Evolutionary conservation across 192 early-diverging fungal genomes (phyloP).

Genomic region (Coemansia sp.): DNA sequence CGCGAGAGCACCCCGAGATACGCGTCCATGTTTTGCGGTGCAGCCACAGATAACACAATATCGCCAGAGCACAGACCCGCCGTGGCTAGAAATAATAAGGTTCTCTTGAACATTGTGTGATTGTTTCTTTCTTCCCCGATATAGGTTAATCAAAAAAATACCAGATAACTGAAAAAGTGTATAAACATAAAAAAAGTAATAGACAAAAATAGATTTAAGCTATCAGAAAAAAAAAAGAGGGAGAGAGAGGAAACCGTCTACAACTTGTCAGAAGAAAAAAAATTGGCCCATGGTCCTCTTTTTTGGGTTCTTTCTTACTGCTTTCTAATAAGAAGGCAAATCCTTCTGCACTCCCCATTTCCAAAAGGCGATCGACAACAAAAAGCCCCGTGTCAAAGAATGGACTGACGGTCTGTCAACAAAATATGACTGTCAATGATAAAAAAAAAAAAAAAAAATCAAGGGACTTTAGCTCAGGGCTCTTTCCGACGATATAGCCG

Average conservation of each 20-base stretch:
- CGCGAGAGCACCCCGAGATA: conserved; percentile 39
- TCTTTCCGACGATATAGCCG: too few relatives aligned
- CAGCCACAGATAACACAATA: conserved; percentile 43
- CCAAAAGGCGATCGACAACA: not conserved
- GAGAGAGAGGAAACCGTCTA: not conserved
- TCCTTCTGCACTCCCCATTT: not conserved
- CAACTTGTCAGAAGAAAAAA: not conserved
- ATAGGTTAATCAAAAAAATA: not conserved
- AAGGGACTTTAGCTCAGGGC: too few relatives aligned
- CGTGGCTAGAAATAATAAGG: not conserved
- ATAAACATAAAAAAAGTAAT: not conserved
- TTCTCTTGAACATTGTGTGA: not conserved
- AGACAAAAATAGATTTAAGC: not conserved
- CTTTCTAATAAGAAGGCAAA: conserved; percentile 8
- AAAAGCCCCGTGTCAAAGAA: not conserved
- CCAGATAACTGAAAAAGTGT: not conserved
- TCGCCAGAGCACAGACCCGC: conserved; percentile 24
- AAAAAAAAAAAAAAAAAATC: conserved; percentile 3
- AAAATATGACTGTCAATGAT: not conserved
- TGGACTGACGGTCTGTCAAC: not conserved
- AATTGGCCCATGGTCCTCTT: not conserved
- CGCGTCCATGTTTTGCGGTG: conserved; percentile 20
- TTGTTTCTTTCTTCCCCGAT: not conserved
- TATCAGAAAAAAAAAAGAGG: not conserved
- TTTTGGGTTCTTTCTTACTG: not conserved